Percentiles rank a stretch among this genome's conserved stretches.
phyloP scores from a whole-genome alignment of 345 rosid species.

The Dovyalis caffra region DNA sequence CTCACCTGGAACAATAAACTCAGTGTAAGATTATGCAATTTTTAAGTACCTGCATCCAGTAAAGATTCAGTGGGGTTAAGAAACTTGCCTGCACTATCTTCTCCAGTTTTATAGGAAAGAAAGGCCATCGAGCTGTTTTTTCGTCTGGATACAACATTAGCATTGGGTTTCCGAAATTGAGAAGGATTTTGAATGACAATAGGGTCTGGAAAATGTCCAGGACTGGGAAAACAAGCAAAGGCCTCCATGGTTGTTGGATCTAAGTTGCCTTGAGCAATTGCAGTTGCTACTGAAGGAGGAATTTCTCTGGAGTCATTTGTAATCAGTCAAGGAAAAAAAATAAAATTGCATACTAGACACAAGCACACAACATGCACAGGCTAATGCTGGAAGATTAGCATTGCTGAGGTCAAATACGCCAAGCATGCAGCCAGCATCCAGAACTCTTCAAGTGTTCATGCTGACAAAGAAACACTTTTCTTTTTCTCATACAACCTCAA shows the following conservation, averaged over 20 bases:
- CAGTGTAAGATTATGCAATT: not conserved
- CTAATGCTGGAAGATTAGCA: not conserved
- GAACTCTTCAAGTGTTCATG: not conserved
- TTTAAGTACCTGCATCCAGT: not conserved
- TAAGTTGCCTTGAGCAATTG: slow-evolving; percentile 72
- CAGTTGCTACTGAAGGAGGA: slow-evolving; percentile 64
- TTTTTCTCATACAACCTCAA: not conserved
- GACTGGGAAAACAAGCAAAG: slow-evolving; percentile 39
- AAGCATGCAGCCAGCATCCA: not conserved
- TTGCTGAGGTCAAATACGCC: not conserved
- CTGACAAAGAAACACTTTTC: not conserved
- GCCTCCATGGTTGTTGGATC: slow-evolving; percentile 74
- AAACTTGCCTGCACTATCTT: slow-evolving; percentile 32
- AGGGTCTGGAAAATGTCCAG: slow-evolving; percentile 16
- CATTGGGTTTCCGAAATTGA: slow-evolving; percentile 32
- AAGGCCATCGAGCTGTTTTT: slow-evolving; percentile 29
- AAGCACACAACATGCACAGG: not conserved
- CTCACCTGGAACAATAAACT: slow-evolving; percentile 19
- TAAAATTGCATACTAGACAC: not conserved
- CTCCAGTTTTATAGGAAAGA: slow-evolving; percentile 28
- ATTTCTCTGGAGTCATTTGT: slow-evolving; percentile 49
- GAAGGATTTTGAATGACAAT: slow-evolving; percentile 13
- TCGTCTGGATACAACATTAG: slow-evolving; percentile 9
- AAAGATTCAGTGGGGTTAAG: not conserved
- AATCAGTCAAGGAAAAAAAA: slow-evolving; percentile 29